Evolutionary conservation across 352 stramenopile species (phyloP), one percentile per base, ranked within the genome.

Genomic region (Phytophthora pisi): DNA sequence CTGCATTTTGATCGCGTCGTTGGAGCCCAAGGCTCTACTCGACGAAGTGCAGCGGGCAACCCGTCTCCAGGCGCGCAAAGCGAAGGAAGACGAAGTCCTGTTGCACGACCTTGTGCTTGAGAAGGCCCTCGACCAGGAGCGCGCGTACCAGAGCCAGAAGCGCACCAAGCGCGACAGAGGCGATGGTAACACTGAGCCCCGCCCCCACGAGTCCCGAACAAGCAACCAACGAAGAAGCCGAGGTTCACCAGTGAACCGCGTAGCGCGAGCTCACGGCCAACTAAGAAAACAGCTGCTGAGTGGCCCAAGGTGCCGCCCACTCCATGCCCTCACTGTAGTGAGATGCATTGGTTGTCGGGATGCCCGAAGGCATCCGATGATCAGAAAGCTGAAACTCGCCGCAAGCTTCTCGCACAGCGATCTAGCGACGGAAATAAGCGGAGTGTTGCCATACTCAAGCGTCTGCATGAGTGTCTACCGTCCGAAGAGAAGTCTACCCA

Each of bases 31-130:
- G n/a, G 9, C 45, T 10, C 31, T 64, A 11, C 5, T 13, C 1
- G 57, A 64, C 4, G 31, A 64, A 28, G 28, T 51, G 7, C 8
- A 56, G 7, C 16, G 9, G 28, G 7, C 28, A 1, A 13, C 15
- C n/a, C 43, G 55, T 18, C 54, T 62, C 11, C 55, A 62, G 18
- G 16, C n/a, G 43, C 55, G 55, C 43, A 46, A 49, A 46, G 55
- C 42, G 3, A 53, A 34, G 6, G 55, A 54, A 34, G 55, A 36
- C n/a, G 16, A 62, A 13, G n/a, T 54, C 9, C 4, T 46, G 4
- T 43, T 53, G 4, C 43, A 54, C 9, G 55, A 62, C 13, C n/a
- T 52, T 2, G 23, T 62, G 3, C 20, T 54, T 3, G 55, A 62
- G 5, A 51, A 54, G 11, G 43, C 18, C 0, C 30, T 54, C 3